These are phyloP conservation scores for Amyloporia xantha DNA, from an alignment of 768 basidiomycete genomes.

Conservation along the genomic window DNA sequence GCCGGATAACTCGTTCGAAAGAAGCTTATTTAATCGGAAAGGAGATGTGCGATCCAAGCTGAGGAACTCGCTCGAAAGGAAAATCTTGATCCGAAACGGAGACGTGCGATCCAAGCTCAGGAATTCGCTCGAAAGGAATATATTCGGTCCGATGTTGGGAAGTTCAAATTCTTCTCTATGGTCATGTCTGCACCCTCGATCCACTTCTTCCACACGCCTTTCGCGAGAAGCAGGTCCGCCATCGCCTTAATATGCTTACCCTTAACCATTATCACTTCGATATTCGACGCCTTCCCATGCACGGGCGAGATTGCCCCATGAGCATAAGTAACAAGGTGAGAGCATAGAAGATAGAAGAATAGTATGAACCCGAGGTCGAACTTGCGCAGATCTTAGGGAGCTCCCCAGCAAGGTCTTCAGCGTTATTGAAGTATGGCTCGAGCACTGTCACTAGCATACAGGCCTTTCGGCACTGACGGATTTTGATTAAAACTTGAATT, in stretches of 20 bases:
- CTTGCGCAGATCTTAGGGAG: slow-evolving; percentile 72
- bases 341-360: neutral
- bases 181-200: slow-evolving; percentile 48
- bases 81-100: no score
- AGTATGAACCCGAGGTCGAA: slow-evolving; percentile 60
- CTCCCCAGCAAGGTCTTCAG: slow-evolving; percentile 73
- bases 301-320: slow-evolving; percentile 45
- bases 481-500: slow-evolving; percentile 61
- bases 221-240: slow-evolving; percentile 54
- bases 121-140: no score
- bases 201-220: slow-evolving; percentile 80
- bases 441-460: slow-evolving; percentile 74
- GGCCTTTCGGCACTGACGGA: slow-evolving; percentile 72
- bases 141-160: no score
- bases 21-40: no score
- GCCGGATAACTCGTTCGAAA: no score
- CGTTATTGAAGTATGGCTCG: slow-evolving; percentile 66
- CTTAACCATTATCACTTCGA: slow-evolving; percentile 80
- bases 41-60: no score
- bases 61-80: no score
- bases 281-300: slow-evolving; percentile 48
- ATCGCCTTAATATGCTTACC: slow-evolving; percentile 73
- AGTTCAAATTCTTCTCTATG: slow-evolving; percentile 45
- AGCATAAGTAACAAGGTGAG: neutral
- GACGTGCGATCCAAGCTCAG: no score